Conservation (phyloP, 1,284 basidiomycete species). For the Naganishia sp. region DNA sequence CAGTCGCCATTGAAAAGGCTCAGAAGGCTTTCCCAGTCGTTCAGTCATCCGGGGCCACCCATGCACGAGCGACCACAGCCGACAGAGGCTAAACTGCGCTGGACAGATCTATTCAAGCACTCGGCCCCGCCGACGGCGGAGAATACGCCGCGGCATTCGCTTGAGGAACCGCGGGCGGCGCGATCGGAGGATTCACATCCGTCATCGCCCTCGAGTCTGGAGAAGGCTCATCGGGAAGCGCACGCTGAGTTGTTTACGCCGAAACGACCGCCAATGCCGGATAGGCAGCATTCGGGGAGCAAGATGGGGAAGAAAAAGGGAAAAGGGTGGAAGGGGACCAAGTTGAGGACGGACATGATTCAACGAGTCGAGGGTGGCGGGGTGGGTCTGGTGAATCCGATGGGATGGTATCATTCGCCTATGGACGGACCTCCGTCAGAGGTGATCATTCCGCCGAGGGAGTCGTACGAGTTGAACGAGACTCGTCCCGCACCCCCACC, state of each 20-base stretch:
- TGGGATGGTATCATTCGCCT: slow-evolving; percentile 56
- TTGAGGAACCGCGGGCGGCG: slow-evolving; percentile 1
- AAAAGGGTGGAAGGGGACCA: slow-evolving; percentile 48
- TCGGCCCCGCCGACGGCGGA: slow-evolving; percentile 15
- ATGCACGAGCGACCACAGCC: no score
- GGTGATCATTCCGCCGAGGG: background rate
- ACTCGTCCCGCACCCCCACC: background rate
- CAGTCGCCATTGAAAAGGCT: slow-evolving; percentile 28
- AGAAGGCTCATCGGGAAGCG: slow-evolving; percentile 5
- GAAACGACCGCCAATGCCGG: slow-evolving; percentile 13
- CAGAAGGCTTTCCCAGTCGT: slow-evolving; percentile 27
- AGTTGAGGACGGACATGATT: slow-evolving; percentile 79
- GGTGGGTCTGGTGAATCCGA: slow-evolving; percentile 79
- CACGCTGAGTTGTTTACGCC: background rate
- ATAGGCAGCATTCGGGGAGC: slow-evolving; percentile 17
- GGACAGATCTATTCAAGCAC: slow-evolving; percentile 12
- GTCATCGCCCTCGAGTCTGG: slow-evolving; percentile 11
- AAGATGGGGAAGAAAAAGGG: slow-evolving; percentile 34
- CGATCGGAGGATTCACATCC: slow-evolving; percentile 22
- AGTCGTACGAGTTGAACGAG: slow-evolving; percentile 12
- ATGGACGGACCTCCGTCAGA: background rate
- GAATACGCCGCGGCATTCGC: slow-evolving; percentile 16
- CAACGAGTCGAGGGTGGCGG: slow-evolving; percentile 71
- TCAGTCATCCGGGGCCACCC: background rate
- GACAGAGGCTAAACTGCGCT: background rate